Evolutionary conservation across 192 early-diverging fungal species (phyloP).

Genomic region (Coemansia sp.): DNA sequence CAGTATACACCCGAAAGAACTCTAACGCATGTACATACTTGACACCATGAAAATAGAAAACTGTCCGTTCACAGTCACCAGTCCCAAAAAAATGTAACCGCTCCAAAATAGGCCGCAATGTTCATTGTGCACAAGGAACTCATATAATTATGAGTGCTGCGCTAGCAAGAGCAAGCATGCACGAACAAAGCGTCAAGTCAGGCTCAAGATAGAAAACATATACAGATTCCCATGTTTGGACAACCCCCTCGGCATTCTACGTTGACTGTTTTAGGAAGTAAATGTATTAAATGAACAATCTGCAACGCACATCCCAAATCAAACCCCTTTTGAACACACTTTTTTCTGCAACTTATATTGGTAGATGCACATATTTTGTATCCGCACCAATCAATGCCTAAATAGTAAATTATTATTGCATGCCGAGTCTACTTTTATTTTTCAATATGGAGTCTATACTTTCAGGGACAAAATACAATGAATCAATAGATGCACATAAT

Average conservation of each 20-base stretch:
- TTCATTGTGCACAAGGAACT: neutral
- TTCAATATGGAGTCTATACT: neutral
- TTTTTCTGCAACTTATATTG: neutral
- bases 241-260: neutral
- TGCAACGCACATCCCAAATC: slow-evolving; percentile 1
- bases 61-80: no score
- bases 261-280: neutral
- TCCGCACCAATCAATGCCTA: neutral
- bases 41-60: no score
- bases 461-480: neutral
- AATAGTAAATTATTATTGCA: neutral
- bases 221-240: neutral
- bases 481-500: neutral
- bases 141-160: neutral
- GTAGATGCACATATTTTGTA: neutral
- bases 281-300: slow-evolving; percentile 10
- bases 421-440: neutral
- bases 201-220: neutral
- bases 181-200: no score
- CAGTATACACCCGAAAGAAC: neutral
- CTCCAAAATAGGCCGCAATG: neutral
- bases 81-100: no score
- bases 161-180: no score
- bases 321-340: neutral
- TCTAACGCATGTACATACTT: no score